Base-by-base conservation (phyloP, 2,329 filamentous ascomycete species). In the Fonsecaea pugnacius region DNA sequence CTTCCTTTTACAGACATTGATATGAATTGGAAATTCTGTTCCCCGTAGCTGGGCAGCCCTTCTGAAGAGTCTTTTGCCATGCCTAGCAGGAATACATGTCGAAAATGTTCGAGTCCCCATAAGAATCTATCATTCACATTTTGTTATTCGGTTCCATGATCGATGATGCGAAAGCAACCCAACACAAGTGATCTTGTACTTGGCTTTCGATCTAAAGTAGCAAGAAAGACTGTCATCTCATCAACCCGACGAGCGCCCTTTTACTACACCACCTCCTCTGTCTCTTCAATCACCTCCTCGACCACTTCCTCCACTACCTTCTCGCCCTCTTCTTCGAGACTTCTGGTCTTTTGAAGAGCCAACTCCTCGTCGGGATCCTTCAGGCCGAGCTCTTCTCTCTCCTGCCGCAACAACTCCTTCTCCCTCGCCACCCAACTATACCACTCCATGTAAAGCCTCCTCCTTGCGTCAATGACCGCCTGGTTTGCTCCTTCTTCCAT, bases 401-500 rank as follows among this genome's bases (percentile, higher is more conserved):
- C 92, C 72, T 91, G 89, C 65, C 79, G 77, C 55, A 94, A 77
- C 73, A 96, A 88, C 70, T 85, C 84, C 78, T 90, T 88, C 70
- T 92, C 85, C 65, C 84, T 82, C 73, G 87, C 86, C 75, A 92
- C 85, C 92, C 93, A 99, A 63, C 87, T 87, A 72, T 89, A 78
- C 95, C 95, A 99, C 80, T 98, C 94, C 70, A 90, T 87, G 72
- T 99, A 87, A 74, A 92, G 82, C 73, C 87, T 84, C 75, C 94
- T 88, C 71, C 95, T 87, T 71, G 87, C 88, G 79, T 98, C 94
- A 67, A 99, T 90, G 57, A 99, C 92, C 38, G 93, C 94, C 73
- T 93, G 87, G 81, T 98, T 95, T 72, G 94, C 95, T 62, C 92
- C 94, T 67, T 93, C 94, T 75, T 93, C 93, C 75, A 94, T 92